These are phyloP conservation scores for Backusella westeae DNA, from an alignment of 192 early-diverging fungal species.

Conservation along the genomic window DNA sequence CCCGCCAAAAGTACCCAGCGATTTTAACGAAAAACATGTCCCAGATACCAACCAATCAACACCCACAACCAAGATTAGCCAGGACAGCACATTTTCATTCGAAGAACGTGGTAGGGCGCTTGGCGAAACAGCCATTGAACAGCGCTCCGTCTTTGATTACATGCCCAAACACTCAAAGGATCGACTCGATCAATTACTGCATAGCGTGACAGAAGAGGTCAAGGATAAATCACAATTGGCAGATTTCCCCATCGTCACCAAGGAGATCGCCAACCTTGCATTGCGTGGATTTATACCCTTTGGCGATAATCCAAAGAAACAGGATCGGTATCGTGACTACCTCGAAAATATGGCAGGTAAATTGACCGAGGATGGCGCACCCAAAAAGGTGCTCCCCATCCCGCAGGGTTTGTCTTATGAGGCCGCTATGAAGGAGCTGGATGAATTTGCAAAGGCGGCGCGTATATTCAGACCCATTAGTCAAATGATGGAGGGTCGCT, in stretches of 20 bases:
- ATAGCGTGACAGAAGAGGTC: slow-evolving; percentile 33
- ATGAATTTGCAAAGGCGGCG: slow-evolving; percentile 77
- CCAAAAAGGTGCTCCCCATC: slow-evolving; percentile 14
- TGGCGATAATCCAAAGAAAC: slow-evolving; percentile 64
- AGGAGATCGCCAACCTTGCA: slow-evolving; percentile 62
- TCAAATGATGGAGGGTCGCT: slow-evolving; percentile 67
- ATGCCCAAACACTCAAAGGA: slow-evolving; percentile 66
- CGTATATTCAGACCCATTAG: slow-evolving; percentile 72
- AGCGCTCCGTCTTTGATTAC: slow-evolving; percentile 72
- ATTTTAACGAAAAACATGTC: slow-evolving; percentile 16
- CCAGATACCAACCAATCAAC: background rate
- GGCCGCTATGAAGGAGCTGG: slow-evolving; percentile 55
- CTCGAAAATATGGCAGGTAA: slow-evolving; percentile 63
- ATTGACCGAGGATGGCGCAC: slow-evolving; percentile 16
- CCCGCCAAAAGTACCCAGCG: slow-evolving; percentile 25
- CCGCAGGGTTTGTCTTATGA: slow-evolving; percentile 43
- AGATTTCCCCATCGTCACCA: slow-evolving; percentile 52
- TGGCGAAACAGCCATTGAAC: slow-evolving; percentile 68
- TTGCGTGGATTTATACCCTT: slow-evolving; percentile 83
- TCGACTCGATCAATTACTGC: slow-evolving; percentile 51
- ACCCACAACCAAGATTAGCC: background rate
- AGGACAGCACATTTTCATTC: slow-evolving; percentile 19
- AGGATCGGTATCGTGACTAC: slow-evolving; percentile 69
- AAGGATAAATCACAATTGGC: slow-evolving; percentile 30
- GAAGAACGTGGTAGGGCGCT: slow-evolving; percentile 62